phyloP scores from a whole-genome alignment of 2,329 filamentous ascomycete genomes.

The Chalaropsis ovoidea region DNA sequence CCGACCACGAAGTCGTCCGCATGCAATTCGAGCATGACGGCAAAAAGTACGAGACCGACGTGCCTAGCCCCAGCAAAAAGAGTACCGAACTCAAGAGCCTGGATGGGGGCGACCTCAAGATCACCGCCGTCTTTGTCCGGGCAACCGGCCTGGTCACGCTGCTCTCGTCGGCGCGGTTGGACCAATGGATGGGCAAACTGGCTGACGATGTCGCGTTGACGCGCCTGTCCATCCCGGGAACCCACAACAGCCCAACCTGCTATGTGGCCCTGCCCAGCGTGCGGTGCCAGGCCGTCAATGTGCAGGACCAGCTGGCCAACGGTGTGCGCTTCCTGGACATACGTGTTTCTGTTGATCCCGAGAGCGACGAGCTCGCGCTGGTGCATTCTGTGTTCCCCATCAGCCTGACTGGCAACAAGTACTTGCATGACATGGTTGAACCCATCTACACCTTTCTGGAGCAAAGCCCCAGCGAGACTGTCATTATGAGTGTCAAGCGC shows the following conservation, averaged over 20 bases:
- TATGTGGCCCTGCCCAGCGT: conserved; percentile 81
- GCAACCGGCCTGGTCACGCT: conserved; percentile 45
- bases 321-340: conserved; percentile 93
- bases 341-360: conserved; percentile 50
- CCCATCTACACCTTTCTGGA: conserved; percentile 67
- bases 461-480: conserved; percentile 64
- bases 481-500: conserved; percentile 82
- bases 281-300: conserved; percentile 74
- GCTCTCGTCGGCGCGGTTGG: conserved; percentile 58
- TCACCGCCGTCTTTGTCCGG: conserved; percentile 58
- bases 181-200: conserved; percentile 72
- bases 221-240: conserved; percentile 80
- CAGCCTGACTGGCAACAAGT: conserved; percentile 68
- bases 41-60: conserved; percentile 61
- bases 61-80: conserved; percentile 51
- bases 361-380: conserved; percentile 60
- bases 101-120: conserved; percentile 43
- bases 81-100: conserved; percentile 53
- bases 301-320: conserved; percentile 70
- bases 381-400: conserved; percentile 89
- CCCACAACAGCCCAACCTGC: conserved; percentile 85
- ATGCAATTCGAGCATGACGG: conserved; percentile 53
- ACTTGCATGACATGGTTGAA: conserved; percentile 62
- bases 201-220: conserved; percentile 63
- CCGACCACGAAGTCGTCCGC: conserved; percentile 56